These are phyloP conservation scores for Cardiospermum halicacabum DNA, from an alignment of 345 rosid genomes.

Conservation along the genomic window DNA sequence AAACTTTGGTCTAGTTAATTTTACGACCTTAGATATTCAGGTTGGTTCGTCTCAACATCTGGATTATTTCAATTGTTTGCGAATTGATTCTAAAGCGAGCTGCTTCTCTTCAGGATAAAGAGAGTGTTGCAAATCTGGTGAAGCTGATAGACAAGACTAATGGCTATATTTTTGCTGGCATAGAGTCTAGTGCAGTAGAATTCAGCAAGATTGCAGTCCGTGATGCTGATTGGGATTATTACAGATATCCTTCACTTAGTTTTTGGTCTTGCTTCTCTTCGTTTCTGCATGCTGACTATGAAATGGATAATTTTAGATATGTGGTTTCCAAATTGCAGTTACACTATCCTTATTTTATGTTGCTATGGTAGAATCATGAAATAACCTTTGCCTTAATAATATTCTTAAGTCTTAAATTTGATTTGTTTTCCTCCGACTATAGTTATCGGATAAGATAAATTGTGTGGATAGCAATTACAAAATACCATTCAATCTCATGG, in stretches of 20 bases:
- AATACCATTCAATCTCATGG: too few species aligned
- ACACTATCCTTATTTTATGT: not conserved
- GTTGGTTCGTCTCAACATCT: slow-evolving; percentile 21
- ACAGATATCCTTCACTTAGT: slow-evolving; percentile 66
- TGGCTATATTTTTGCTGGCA: slow-evolving; percentile 75
- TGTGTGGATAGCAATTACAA: too few species aligned
- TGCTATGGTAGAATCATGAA: not conserved
- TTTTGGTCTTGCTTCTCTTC: not conserved
- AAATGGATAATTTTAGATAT: not conserved
- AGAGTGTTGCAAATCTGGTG: slow-evolving; percentile 77
- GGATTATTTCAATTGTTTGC: slow-evolving; percentile 6
- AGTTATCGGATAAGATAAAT: not conserved
- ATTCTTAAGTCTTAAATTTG: not conserved
- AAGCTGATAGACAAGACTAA: slow-evolving; percentile 81
- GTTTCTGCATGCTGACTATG: not conserved
- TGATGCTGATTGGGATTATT: slow-evolving; percentile 79
- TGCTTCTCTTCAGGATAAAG: slow-evolving; percentile 60
- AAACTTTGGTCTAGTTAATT: slow-evolving; percentile 61
- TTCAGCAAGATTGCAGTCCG: slow-evolving; percentile 88
- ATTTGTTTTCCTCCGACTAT: not conserved
- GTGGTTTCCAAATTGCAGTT: not conserved
- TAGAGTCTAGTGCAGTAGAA: slow-evolving; percentile 80
- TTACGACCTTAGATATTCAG: slow-evolving; percentile 89
- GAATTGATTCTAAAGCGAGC: not conserved
- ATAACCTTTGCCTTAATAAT: not conserved